A percentile compares a stretch with the other conserved stretches of the same genome.
phyloP scores from a whole-genome alignment of 495 filamentous ascomycete genomes.

The Lophium mytilinum region DNA sequence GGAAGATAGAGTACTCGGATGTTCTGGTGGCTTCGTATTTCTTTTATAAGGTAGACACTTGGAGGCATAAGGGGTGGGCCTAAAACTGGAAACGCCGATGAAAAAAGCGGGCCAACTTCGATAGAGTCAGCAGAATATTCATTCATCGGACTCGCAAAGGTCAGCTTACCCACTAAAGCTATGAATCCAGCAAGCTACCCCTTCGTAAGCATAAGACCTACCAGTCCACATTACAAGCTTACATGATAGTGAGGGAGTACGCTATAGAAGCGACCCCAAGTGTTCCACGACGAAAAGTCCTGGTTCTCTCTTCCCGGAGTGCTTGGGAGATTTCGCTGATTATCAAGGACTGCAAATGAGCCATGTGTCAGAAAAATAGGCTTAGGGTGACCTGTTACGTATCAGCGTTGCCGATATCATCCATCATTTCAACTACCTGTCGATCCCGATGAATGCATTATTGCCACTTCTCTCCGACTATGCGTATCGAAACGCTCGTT shows the following conservation, averaged over 20 bases:
- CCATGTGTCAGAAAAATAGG: conserved; percentile 16
- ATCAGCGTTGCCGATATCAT: neutral
- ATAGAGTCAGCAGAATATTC: too few species aligned
- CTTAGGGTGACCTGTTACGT: conserved; percentile 5
- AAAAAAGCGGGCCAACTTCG: conserved; percentile 13
- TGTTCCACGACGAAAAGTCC: conserved; percentile 16
- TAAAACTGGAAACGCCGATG: conserved; percentile 10
- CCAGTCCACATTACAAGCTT: neutral
- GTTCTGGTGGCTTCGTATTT: neutral
- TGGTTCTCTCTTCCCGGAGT: neutral
- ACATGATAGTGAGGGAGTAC: conserved; percentile 14
- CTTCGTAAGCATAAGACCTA: neutral
- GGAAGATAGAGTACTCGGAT: conserved; percentile 9
- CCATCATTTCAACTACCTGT: neutral
- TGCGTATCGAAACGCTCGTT: neutral
- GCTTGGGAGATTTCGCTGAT: conserved; percentile 7
- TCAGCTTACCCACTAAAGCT: neutral
- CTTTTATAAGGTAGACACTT: conserved; percentile 11
- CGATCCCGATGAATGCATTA: conserved; percentile 17
- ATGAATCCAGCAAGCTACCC: conserved; percentile 8
- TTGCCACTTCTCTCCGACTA: conserved; percentile 8
- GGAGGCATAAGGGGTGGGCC: conserved; percentile 11
- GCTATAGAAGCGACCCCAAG: conserved; percentile 9
- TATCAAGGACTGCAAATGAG: conserved; percentile 13
- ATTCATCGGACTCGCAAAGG: too few species aligned